Evolutionary conservation across 2,329 filamentous ascomycete species (phyloP), one percentile per base, ranked within the genome.

Genomic region (Alternaria incomplexa): DNA sequence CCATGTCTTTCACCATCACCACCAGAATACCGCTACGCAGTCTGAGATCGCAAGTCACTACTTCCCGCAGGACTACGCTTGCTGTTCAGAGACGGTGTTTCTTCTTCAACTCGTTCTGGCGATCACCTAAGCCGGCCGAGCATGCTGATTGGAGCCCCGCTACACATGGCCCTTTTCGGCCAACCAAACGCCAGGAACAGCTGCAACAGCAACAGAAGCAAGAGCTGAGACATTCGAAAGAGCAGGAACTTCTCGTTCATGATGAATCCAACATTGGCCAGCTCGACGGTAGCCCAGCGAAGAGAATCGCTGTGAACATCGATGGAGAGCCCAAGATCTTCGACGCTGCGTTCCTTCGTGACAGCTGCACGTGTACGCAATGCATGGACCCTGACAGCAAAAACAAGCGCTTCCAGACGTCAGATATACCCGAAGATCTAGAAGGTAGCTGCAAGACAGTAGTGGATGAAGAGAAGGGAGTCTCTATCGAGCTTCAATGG

Each of bases 361-460:
- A 91, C 74, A 79, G 84, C 60, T 91, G 89, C 78, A 73, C 80
- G 20, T 90, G 88, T 73, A 67, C 81, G n/a, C 71, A 65, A 47
- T 90, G 88, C 72, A 81, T 88, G 30, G 85, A 90, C 73, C 81
- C 84, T 4, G 85, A 86, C 45, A 88, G 87, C 15, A 85, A 83
- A 45, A 88, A 91, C 74, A 90, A 90, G 79, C 81, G 83, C 40
- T 92, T 92, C 77, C 85, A 86, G 58, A 89, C 89, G 1, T 83
- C 83, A 20, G 89, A 93, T 55, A 89, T 93, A 45, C 87, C 89
- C 0, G 28, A 69, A 9, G 64, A 82, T 30, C 57, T 81, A 47
- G 72, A 79, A 54, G 77, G 36, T 62, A 78, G 23, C 63, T 84
- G 32, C 64, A 78, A 30, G 72, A 79, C 70, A 56, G 68, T 79